These are phyloP conservation scores for Colletotrichum abscissum DNA, from an alignment of 2,329 filamentous ascomycete species.

Conservation along the genomic window DNA sequence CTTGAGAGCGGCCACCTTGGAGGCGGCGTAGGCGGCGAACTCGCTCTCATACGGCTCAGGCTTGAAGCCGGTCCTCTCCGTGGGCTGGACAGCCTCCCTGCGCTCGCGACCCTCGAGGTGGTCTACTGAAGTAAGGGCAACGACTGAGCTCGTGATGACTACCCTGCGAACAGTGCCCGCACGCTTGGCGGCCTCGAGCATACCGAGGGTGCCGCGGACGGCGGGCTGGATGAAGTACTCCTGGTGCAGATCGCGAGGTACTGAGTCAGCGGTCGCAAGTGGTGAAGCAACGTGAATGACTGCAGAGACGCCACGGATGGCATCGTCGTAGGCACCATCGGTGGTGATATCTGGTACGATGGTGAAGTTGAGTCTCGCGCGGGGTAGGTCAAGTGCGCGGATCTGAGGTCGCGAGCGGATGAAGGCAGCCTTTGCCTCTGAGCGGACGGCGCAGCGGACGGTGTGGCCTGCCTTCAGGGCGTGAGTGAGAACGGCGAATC, in stretches of 20 bases:
- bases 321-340: slow-evolving; percentile 53
- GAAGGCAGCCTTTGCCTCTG: slow-evolving; percentile 35
- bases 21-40: slow-evolving; percentile 48
- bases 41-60: slow-evolving; percentile 37
- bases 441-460: slow-evolving; percentile 46
- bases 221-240: slow-evolving; percentile 65
- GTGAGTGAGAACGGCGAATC: slow-evolving; percentile 43
- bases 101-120: slow-evolving; percentile 29
- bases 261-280: slow-evolving; percentile 57
- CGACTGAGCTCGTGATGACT: slow-evolving; percentile 63
- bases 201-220: slow-evolving; percentile 61
- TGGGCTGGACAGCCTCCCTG: neutral
- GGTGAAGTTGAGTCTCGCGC: slow-evolving; percentile 40
- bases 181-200: slow-evolving; percentile 60
- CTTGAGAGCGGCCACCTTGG: slow-evolving; percentile 48
- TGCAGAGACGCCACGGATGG: slow-evolving; percentile 51
- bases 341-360: slow-evolving; percentile 51
- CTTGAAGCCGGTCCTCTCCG: slow-evolving; percentile 18
- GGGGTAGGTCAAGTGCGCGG: slow-evolving; percentile 28
- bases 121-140: slow-evolving; percentile 40
- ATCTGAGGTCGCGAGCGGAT: slow-evolving; percentile 32
- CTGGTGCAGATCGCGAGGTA: slow-evolving; percentile 66
- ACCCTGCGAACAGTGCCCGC: slow-evolving; percentile 50
- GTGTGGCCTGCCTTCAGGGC: slow-evolving; percentile 42
- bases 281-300: slow-evolving; percentile 49